Base-by-base conservation (phyloP, 139 green algal genomes). In the Spirogloea muscicola region DNA sequence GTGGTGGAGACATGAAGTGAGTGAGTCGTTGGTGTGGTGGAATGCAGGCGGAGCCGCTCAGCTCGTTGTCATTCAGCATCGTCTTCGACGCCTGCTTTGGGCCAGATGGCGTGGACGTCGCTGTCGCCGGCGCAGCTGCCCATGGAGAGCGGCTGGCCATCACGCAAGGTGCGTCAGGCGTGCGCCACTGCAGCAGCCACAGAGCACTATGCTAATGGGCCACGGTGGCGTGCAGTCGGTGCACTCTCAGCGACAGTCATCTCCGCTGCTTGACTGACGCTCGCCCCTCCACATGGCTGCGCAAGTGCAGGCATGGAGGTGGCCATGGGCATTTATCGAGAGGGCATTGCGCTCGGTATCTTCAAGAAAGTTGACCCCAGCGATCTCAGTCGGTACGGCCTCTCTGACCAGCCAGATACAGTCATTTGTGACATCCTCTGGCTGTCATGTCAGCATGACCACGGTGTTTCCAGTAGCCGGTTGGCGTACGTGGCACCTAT, bases 1-100 rank as follows among this genome's bases (percentile, higher is more conserved):
- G 1, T 31, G n/a, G 62, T 29, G 18, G 29, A 6, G 3, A 33
- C 18, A 64, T 18, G 62, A 31, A 62, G 44, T 63, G 44, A 61
- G 2, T 13, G 21, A 27, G 29, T 10, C n/a, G n/a, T n/a, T 10
- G n/a, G 21, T 9, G 33, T 31, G n/a, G n/a, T n/a, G n/a, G n/a
- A n/a, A n/a, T n/a, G n/a, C n/a, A n/a, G n/a, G n/a, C n/a, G n/a
- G n/a, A n/a, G n/a, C n/a, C n/a, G n/a, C n/a, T n/a, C 16, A 36
- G n/a, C 16, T n/a, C 40, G 21, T 43, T 2, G 13, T 65, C 65
- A 21, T 74, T 44, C 65, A 74, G 49, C 2, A 18, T 74, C n/a
- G 34, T 63, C 0, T 74, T 74, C 21, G 51, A 74, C 42, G 65
- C 65, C 18, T 74, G 65, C 51, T 74, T 74, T 41, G 65, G 65